phyloP scores from a whole-genome alignment of 2,329 filamentous ascomycete species.

The Pseudogymnoascus sp. region DNA sequence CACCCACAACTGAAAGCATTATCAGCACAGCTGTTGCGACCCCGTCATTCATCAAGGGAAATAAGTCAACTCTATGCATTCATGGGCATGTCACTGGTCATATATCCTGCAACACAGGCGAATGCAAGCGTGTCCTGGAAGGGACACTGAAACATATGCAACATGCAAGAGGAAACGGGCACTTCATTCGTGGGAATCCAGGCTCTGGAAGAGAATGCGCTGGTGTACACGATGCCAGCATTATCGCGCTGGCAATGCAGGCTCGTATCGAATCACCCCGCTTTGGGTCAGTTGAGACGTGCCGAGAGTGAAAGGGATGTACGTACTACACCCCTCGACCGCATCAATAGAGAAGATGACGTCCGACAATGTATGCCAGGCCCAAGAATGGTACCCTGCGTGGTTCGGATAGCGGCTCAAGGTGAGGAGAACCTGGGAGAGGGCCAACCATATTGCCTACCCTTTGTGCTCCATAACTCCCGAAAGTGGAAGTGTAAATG shows the following conservation, averaged over 20 bases:
- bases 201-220: background rate
- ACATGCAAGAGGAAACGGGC: background rate
- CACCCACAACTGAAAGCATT: background rate
- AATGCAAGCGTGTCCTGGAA: conserved; percentile 1
- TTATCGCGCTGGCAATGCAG: background rate
- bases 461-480: background rate
- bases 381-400: background rate
- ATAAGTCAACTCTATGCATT: conserved; percentile 16
- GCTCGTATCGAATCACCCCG: background rate
- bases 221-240: background rate
- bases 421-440: background rate
- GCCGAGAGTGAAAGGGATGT: background rate
- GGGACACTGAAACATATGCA: background rate
- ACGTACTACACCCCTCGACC: background rate
- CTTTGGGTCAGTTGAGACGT: background rate
- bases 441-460: background rate
- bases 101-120: conserved; percentile 23
- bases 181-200: background rate
- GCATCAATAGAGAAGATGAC: background rate
- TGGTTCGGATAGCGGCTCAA: background rate
- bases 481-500: background rate
- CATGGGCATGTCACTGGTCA: conserved; percentile 25
- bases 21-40: background rate
- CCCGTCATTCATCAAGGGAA: conserved; percentile 12
- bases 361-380: background rate